Evolutionary conservation across 2,329 filamentous ascomycete species (phyloP), one percentile per base, ranked within the genome.

Genomic region (Pleoardoris graminearum): DNA sequence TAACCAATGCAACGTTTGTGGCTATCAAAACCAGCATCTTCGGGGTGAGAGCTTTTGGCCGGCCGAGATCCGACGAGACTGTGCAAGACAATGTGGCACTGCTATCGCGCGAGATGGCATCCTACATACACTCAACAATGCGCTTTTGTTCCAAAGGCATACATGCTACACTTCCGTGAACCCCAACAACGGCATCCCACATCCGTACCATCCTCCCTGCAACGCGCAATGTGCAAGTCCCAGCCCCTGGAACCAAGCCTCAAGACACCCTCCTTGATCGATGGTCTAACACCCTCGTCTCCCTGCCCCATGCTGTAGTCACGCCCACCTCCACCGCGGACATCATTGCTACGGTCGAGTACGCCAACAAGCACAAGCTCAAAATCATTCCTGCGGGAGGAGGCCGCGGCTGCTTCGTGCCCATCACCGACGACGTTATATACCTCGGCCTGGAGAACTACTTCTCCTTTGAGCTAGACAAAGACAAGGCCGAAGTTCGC

Each of bases 381-480:
- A 59, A 51, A 1, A 49, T 76, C 0, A 29, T 75, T 0, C 50
- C 65, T 0, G 60, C 55, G 1, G 62, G 63, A 2, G 74, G 73
- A 1, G 66, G 64, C 5, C 71, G 73, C 30, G 68, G 59, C 1
- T 52, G 66, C 0, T 74, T 72, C 46, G 60, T 75, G 0, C 61
- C 61, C 0, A 62, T 76, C 39, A 54, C 48, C 7, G 23, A 59
- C 2, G 55, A 58, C 5, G 67, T 66, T 0, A 37, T 76, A 4
- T 75, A 75, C 48, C 48, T 76, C 5, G 68, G 76, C 45, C 48
- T 76, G 59, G 59, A 53, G 12, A 50, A 54, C 8, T 72, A 76
- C 58, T 67, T 65, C 10, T 44, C 27, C 0, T 63, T 75, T 11
- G 11, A 47, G 1, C 35, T 76, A 1, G 54, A 73, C 33, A 65